A percentile compares a stretch with the other conserved stretches of the same genome.
phyloP scores from a whole-genome alignment of 179 eudicot species.

The Carnegiea gigantea region DNA sequence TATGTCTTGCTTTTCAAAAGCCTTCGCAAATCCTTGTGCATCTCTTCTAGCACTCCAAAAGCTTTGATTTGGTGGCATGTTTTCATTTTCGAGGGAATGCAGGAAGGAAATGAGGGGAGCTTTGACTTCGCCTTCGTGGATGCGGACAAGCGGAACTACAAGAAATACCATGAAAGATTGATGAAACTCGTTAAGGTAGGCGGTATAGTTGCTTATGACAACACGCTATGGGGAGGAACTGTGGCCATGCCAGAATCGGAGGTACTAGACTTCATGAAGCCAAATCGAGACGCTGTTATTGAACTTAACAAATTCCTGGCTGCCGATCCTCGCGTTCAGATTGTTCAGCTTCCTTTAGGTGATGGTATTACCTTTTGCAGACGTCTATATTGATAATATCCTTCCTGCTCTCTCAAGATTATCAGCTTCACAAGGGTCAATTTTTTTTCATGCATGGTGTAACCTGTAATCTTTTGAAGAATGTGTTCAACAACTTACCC shows the following conservation, averaged over 20 bases:
- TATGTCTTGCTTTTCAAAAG: no score
- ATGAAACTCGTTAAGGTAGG: slow-evolving; percentile 49
- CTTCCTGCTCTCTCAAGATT: no score
- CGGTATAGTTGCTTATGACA: slow-evolving; percentile 55
- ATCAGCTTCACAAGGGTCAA: no score
- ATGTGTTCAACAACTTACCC: no score
- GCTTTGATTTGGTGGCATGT: neutral
- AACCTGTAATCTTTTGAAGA: no score
- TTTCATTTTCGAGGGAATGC: neutral
- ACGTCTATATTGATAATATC: slow-evolving; percentile 34
- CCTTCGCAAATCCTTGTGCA: no score
- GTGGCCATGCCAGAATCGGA: slow-evolving; percentile 48
- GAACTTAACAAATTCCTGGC: slow-evolving; percentile 50
- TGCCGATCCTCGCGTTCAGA: slow-evolving; percentile 49
- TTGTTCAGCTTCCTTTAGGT: slow-evolving; percentile 55
- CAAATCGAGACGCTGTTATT: slow-evolving; percentile 19
- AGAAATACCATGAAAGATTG: slow-evolving; percentile 49
- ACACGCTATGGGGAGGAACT: slow-evolving; percentile 62
- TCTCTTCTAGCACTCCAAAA: neutral
- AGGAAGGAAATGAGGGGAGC: slow-evolving; percentile 48
- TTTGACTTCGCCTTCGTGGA: slow-evolving; percentile 68
- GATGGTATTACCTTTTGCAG: slow-evolving; percentile 66
- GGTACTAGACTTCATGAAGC: slow-evolving; percentile 29
- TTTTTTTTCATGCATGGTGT: no score
- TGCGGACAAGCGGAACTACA: slow-evolving; percentile 50